Evolutionary conservation across 2,329 filamentous ascomycete genomes (phyloP), one percentile per base, ranked within the genome.

Genomic region (Gnomoniopsis smithogilvyi): DNA sequence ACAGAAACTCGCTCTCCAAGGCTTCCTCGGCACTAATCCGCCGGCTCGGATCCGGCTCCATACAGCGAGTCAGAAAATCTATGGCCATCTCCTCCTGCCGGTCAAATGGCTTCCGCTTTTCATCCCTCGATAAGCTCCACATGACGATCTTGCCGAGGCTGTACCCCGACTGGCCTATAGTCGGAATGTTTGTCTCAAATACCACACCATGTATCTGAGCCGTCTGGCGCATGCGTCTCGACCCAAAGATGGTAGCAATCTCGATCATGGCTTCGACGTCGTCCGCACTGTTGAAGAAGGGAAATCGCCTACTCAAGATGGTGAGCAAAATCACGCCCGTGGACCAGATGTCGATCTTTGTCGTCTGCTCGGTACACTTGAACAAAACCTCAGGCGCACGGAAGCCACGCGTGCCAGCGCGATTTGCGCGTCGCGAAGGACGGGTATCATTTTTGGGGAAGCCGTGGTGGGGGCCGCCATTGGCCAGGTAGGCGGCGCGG

Each of bases 261-360:
- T 99, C 95, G 65, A 99, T 94, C 83, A 97, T 89, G 54, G 95
- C 95, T 70, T 99, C 95, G 51, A 99, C 90, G 68, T 99, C 95
- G 72, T 99, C 95, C n/a, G 92, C 89, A 49, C 91, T 96, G 75
- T 99, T 97, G 81, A 99, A 99, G 75, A 99, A 99, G 1, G 95
- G 95, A 68, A 99, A 99, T 3, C 95, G 87, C 58, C 90, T 89
- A 45, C 91, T 94, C 15, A 99, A 80, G 63, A 99, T 89, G 0
- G 95, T 99, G n/a, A 99, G 80, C 2, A 99, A 82, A 57, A 99
- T 96, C n/a, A 99, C 93, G 46, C 95, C 95, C 0, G 89, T 93
- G 24, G 92, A 96, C 95, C 95, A 99, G 65, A 99, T 89, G 71
- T 99, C 95, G 66, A 99, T 95, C 66, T 94, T 89, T 47, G 90